Evolutionary conservation across 2,329 filamentous ascomycete species (phyloP), one percentile per base, ranked within the genome.

Genomic region (Trichoderma citrinoviride): DNA sequence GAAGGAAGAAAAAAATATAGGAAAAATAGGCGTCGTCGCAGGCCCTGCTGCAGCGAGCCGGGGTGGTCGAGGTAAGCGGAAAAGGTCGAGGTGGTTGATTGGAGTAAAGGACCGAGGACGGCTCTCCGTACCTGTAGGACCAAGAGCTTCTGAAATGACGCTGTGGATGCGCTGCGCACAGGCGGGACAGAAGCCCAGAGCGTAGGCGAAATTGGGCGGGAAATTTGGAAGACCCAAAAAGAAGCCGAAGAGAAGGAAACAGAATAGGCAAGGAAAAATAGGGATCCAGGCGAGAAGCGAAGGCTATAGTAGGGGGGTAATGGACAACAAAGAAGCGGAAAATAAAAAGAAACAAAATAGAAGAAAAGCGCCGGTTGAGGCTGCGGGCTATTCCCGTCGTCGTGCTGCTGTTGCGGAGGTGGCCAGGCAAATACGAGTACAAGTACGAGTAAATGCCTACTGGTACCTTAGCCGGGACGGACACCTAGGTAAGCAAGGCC

Each of bases 41-140:
- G 58, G 40, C 58, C 58, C 58, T 61, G 58, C 58, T 61, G 58
- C 58, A 61, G 40, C 58, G 41, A 61, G 53, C 56, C 56, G 56
- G 56, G 56, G 33, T 49, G 56, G 19, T 60, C 56, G 23, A 60
- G 44, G 56, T 60, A 60, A 60, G 56, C 56, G n/a, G 33, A 52
- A 52, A 50, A 40, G 46, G 29, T 41, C 23, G 37, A 40, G 46
- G 29, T 41, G 40, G 37, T 25, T 43, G 37, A 43, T 27, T 43
- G 41, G 41, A 33, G 29, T 52, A 43, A 10, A 52, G 29, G 40
- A 61, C 27, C 50, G 44, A 49, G 29, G 52, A 55, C n/a, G n/a
- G n/a, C n/a, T n/a, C n/a, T n/a, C n/a, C n/a, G n/a, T n/a, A n/a
- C n/a, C n/a, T n/a, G n/a, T n/a, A n/a, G n/a, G n/a, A n/a, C n/a